Base-by-base conservation (phyloP, 768 basidiomycete species). In the Peribolospora baueri region DNA sequence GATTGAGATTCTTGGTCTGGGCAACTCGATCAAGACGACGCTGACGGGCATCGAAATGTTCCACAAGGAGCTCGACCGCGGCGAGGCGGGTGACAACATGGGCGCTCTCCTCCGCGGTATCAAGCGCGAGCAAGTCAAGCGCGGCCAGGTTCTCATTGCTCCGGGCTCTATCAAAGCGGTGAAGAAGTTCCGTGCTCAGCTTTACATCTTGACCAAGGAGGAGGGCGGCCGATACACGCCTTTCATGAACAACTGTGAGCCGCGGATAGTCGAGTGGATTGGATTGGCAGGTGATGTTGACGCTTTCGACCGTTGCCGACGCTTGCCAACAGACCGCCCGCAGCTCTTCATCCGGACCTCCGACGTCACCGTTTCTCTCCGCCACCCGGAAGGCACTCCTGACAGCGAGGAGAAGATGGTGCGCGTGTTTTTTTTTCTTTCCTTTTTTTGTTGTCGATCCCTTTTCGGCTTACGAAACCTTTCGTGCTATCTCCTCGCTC, bases 71-170 rank as follows among this genome's bases (percentile, higher is more conserved):
- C 78, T 98, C 54, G 93, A 98, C 43, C 79, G 88, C 55, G 90
- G 85, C 57, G 85, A 97, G 69, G 91, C 93, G 58, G 93, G 93
- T 63, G 93, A 98, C 70, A 97, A 97, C 74, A 95, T 97, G 86
- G 93, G 93, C 61, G 84, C 82, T 55, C 75, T 98, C 43, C 79
- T 98, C 49, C 86, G 93, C 68, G 90, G 93, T 66, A 73, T 95
- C 68, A 97, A 97, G 72, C 82, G 91, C 59, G 93, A 97, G 66
- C 87, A 97, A 69, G 72, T 98, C 64, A 76, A 77, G 60, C 83
- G 93, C 60, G 93, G 93, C 48, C 86, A 90, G 67, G 82, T 97
- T 55, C 76, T 98, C 65, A 76, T 80, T 61, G 75, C 78, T 41
- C 88, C 90, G 37, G 86, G 86, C 42, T 76, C 84, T 6, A 84